Evolutionary conservation across 352 stramenopile genomes (phyloP).

Genomic region (Plasmopara halstedii): DNA sequence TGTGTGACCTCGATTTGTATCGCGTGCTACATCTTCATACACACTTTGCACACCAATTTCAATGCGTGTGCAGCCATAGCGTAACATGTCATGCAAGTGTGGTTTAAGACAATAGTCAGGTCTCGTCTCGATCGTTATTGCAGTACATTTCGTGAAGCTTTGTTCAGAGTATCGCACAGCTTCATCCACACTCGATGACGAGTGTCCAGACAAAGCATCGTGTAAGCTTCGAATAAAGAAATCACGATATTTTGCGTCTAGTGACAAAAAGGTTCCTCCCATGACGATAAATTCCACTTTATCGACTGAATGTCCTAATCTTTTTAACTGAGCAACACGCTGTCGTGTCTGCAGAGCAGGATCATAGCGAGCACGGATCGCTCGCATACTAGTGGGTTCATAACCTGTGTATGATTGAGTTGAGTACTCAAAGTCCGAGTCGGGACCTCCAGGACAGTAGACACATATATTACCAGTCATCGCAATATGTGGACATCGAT

Average conservation of each 20-base stretch:
- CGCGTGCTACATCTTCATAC: conserved; percentile 90
- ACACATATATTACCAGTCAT: conserved; percentile 97
- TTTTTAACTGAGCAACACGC: conserved; percentile 84
- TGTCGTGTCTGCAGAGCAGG: conserved; percentile 91
- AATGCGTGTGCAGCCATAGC: conserved; percentile 95
- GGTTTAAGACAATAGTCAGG: conserved; percentile 96
- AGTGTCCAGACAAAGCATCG: conserved; percentile 92
- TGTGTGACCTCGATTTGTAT: conserved; percentile 93
- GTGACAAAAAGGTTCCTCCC: conserved; percentile 95
- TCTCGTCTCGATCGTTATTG: conserved; percentile 97
- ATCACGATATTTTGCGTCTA: conserved; percentile 92
- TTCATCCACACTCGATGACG: conserved; percentile 87
- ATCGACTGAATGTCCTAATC: conserved; percentile 90
- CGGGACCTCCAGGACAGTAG: conserved; percentile 93
- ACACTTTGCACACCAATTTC: conserved; percentile 97
- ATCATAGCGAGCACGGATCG: conserved; percentile 94
- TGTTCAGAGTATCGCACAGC: conserved; percentile 92
- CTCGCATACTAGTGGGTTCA: conserved; percentile 95
- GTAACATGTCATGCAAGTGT: conserved; percentile 95
- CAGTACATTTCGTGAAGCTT: conserved; percentile 73
- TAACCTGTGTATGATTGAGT: conserved; percentile 96
- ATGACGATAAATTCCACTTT: conserved; percentile 98
- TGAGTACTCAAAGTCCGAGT: conserved; percentile 98
- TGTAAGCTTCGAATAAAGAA: conserved; percentile 96
- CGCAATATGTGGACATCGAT: conserved; percentile 96